Evolutionary conservation across 805 yeast species (phyloP).

Genomic region (Wickerhamiella azymoides): DNA sequence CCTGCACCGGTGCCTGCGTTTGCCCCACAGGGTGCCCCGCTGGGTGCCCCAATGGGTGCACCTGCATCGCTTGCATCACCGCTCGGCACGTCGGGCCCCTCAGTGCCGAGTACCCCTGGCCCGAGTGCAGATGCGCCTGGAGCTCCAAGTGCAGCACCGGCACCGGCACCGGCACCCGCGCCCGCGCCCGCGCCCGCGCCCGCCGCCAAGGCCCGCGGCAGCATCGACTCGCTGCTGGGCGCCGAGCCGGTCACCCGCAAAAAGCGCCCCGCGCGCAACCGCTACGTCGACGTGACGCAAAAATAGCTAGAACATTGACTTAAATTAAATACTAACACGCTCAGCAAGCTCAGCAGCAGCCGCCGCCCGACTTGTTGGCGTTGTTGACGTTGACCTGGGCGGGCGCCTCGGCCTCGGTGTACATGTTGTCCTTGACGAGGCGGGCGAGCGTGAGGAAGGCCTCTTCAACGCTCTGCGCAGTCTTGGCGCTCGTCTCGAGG

Average conservation of each 20-base stretch:
- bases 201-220: slow-evolving; percentile 23
- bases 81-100: too few relatives aligned
- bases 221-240: slow-evolving; percentile 35
- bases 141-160: slow-evolving; percentile 22
- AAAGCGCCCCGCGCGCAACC: slow-evolving; percentile 40
- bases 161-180: slow-evolving; percentile 9
- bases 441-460: slow-evolving; percentile 82
- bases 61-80: too few relatives aligned
- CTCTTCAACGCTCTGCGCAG: slow-evolving; percentile 81
- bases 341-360: slow-evolving; percentile 22
- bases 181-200: background rate
- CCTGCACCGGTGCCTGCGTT: too few relatives aligned
- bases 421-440: slow-evolving; percentile 67
- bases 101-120: slow-evolving; percentile 11
- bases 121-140: slow-evolving; percentile 18
- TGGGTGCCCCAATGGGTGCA: too few relatives aligned
- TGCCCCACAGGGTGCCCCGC: too few relatives aligned
- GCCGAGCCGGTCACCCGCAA: slow-evolving; percentile 23
- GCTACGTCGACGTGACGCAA: slow-evolving; percentile 54
- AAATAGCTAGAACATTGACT: slow-evolving; percentile 2
- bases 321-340: background rate
- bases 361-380: slow-evolving; percentile 13
- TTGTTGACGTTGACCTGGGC: slow-evolving; percentile 21
- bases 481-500: slow-evolving; percentile 92
- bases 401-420: slow-evolving; percentile 25